Conservation (phyloP, 2,329 filamentous ascomycete species). For the Pseudogymnoascus sp. region DNA sequence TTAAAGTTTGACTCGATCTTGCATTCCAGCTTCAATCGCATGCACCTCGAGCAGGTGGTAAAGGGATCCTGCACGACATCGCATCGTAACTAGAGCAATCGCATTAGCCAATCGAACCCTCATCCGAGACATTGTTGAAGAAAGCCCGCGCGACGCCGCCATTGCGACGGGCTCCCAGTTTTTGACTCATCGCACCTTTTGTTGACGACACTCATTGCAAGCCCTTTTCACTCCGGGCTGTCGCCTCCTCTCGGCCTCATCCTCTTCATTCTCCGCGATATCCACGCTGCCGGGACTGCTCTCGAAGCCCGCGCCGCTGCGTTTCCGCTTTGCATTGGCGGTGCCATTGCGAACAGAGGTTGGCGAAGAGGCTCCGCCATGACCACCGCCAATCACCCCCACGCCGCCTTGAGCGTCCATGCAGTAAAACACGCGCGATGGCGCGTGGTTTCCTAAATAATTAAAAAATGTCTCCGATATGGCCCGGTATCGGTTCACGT, state of each 20-base stretch:
- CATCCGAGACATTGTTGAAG: neutral
- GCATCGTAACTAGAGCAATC: constrained; percentile 56
- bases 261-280: constrained; percentile 46
- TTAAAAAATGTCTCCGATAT: neutral
- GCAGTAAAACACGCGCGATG: neutral
- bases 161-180: neutral
- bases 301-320: constrained; percentile 43
- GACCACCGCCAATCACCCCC: constrained; percentile 25
- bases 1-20: constrained; percentile 86
- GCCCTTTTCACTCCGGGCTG: constrained; percentile 67
- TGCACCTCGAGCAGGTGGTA: constrained; percentile 66
- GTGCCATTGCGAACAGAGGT: neutral
- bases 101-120: neutral
- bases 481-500: neutral
- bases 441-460: neutral
- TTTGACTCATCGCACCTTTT: constrained; percentile 55
- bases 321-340: constrained; percentile 46
- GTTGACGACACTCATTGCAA: constrained; percentile 77
- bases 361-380: constrained; percentile 5
- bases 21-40: constrained; percentile 71
- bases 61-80: constrained; percentile 78
- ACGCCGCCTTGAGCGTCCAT: constrained; percentile 6
- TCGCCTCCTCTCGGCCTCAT: constrained; percentile 50
- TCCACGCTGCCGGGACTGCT: constrained; percentile 51
- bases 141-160: neutral